Base-by-base conservation (phyloP, 2,329 filamentous ascomycete genomes). In the Aspergillus niger region DNA sequence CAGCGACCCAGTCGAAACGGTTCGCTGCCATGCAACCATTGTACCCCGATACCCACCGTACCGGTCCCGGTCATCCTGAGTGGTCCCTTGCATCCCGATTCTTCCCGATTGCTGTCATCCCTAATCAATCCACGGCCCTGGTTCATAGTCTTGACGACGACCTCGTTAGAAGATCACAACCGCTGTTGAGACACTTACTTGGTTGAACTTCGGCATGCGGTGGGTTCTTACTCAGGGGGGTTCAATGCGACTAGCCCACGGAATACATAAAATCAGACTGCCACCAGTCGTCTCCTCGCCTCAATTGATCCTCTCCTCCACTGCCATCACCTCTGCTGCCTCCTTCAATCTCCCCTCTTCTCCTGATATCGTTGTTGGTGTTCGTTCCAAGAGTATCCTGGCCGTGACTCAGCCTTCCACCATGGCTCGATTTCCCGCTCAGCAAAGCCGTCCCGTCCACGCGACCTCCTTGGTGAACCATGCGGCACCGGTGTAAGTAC, bases 161-260 rank as follows among this genome's bases (percentile, higher is more conserved):
- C 65, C 60, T 67, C 59, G 57, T 60, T 63, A 59, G 59, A 64
- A 65, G 58, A 66, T 66, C 61, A 61, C 63, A 56, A 62, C 53
- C 32, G 49, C 22, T 32, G 55, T 51, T 38, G 20, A 24, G 20
- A 30, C 15, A 38, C 44, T 57, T 44, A 53, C 39, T 62, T 85
- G 86, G 72, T 92, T 89, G 63, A 83, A 84, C 62, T 80, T 82
- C 68, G 80, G 71, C 65, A 74, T 73, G 70, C 64, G 66, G 63
- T 72, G 70, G 70, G 69, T 66, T 67, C 67, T 62, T 69, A 55
- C 67, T 68, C 72, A 74, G 68, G 69, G 72, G 70, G 64, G 59
- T 65, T 63, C 69, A 72, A 72, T 73, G 65, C 58, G 39, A 44
- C 36, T 72, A 69, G 67, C 67, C 63, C 68, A 54, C 41, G 51